Evolutionary conservation across 2,329 filamentous ascomycete genomes (phyloP).

Genomic region (Cordyceps farinosa): DNA sequence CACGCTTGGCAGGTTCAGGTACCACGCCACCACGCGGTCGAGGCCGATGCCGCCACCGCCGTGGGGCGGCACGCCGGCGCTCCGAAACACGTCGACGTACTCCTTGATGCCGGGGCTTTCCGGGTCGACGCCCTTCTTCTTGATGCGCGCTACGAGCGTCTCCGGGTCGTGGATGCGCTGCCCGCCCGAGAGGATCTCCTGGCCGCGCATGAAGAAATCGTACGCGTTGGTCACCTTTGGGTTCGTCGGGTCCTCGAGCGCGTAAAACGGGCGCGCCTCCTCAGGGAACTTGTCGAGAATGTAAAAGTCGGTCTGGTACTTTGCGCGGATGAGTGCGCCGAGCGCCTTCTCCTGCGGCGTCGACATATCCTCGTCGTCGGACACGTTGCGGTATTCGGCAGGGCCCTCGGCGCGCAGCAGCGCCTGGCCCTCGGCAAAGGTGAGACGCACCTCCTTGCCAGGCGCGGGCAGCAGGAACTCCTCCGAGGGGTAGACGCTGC

Average conservation of each 20-base stretch:
- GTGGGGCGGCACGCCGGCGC: constrained; percentile 83
- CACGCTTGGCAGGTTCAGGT: constrained; percentile 55
- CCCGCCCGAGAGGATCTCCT: constrained; percentile 88
- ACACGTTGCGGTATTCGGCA: constrained; percentile 62
- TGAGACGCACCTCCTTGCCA: constrained; percentile 72
- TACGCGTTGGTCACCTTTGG: constrained; percentile 63
- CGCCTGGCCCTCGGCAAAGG: constrained; percentile 73
- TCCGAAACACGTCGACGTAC: constrained; percentile 77
- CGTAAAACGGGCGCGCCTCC: constrained; percentile 85
- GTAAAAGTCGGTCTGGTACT: constrained; percentile 95
- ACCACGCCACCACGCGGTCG: constrained; percentile 76
- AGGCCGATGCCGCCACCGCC: constrained; percentile 87
- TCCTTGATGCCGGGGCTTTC: constrained; percentile 73
- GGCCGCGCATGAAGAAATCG: constrained; percentile 88
- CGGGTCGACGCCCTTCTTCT: constrained; percentile 76
- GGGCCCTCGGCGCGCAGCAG: constrained; percentile 73
- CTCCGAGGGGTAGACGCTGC: constrained; percentile 72
- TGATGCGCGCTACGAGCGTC: constrained; percentile 74
- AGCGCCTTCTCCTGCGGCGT: constrained; percentile 87
- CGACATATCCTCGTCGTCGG: constrained; percentile 73
- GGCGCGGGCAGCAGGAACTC: constrained; percentile 70
- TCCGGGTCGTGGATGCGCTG: constrained; percentile 83
- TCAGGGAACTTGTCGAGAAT: constrained; percentile 95
- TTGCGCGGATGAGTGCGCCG: constrained; percentile 78
- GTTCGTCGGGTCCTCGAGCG: constrained; percentile 70